These are phyloP conservation scores for Cytospora piceae DNA, from an alignment of 2,329 filamentous ascomycete genomes.

Conservation along the genomic window DNA sequence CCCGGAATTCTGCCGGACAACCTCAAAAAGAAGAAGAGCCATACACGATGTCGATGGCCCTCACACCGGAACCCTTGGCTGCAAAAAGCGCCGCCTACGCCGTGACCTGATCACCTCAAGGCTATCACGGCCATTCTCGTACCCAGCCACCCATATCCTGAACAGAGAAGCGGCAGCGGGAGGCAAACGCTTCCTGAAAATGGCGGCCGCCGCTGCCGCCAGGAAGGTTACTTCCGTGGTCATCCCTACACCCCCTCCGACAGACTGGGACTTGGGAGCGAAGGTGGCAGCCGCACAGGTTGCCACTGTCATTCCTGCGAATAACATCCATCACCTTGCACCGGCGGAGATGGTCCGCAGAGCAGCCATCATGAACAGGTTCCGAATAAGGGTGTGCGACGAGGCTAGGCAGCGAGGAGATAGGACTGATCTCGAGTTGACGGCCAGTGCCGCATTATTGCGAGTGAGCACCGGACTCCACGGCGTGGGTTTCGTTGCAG, in stretches of 20 bases:
- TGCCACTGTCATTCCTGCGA: constrained; percentile 19
- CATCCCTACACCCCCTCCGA: constrained; percentile 28
- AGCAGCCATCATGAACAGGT: constrained; percentile 67
- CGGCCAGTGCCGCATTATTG: constrained; percentile 40
- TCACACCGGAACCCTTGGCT: constrained; percentile 52
- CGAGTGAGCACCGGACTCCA: constrained; percentile 35
- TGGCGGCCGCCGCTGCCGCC: constrained; percentile 48
- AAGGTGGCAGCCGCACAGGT: constrained; percentile 5
- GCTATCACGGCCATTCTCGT: constrained; percentile 70
- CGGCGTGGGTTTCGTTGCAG: constrained; percentile 39
- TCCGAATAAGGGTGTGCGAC: constrained; percentile 52
- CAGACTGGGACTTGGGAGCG: constrained; percentile 9
- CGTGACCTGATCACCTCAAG: constrained; percentile 69
- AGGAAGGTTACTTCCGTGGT: constrained; percentile 33
- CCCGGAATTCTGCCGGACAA: background rate
- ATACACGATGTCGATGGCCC: constrained; percentile 63
- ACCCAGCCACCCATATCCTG: constrained; percentile 70
- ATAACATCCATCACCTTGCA: constrained; percentile 28
- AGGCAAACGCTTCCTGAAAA: constrained; percentile 53
- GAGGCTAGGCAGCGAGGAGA: constrained; percentile 41
- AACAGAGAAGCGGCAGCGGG: constrained; percentile 58
- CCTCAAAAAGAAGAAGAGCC: constrained; percentile 54
- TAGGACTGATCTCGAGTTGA: constrained; percentile 39
- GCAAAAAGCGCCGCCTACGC: constrained; percentile 70
- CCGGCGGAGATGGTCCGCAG: constrained; percentile 58